Evolutionary conservation across 805 yeast genomes (phyloP).

Genomic region (Lipomyces lipofer): DNA sequence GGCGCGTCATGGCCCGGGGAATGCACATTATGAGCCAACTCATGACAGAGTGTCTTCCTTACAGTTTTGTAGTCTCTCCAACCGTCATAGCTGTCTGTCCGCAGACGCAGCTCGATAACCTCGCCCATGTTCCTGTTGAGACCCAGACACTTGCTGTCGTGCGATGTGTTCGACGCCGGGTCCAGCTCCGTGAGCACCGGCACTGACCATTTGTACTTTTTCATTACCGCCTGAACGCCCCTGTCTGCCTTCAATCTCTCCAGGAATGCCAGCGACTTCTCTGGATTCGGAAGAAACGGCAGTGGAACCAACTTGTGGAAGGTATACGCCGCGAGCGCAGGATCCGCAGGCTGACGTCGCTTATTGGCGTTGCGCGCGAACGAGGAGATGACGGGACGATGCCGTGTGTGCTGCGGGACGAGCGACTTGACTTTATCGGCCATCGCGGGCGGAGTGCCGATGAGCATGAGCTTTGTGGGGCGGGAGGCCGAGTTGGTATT

Average conservation of each 20-base stretch:
- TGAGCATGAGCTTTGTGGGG: conserved; percentile 34
- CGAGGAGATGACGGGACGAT: background rate
- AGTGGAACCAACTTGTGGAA: conserved; percentile 39
- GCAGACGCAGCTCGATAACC: conserved; percentile 41
- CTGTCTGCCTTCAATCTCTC: conserved; percentile 39
- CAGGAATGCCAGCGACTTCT: conserved; percentile 36
- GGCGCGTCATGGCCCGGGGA: conserved; percentile 39
- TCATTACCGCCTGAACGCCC: conserved; percentile 43
- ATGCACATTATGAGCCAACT: conserved; percentile 43
- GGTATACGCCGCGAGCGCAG: conserved; percentile 34
- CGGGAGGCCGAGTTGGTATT: conserved; percentile 19
- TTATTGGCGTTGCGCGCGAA: background rate
- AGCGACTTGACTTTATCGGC: conserved; percentile 29
- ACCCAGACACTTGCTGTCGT: conserved; percentile 38
- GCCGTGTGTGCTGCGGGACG: background rate
- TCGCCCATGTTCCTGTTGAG: conserved; percentile 41
- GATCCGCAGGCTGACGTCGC: background rate
- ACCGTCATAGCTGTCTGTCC: conserved; percentile 44
- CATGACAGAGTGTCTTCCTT: conserved; percentile 42
- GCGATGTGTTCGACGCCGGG: conserved; percentile 42
- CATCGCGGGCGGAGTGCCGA: conserved; percentile 37
- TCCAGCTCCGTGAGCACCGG: conserved; percentile 43
- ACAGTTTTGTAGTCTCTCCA: conserved; percentile 41
- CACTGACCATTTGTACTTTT: conserved; percentile 40
- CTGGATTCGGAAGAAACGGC: conserved; percentile 38